Percentiles rank a stretch among this genome's conserved stretches.
phyloP scores from a whole-genome alignment of 2,329 filamentous ascomycete species.

The Ascosphaera pollenicola region DNA sequence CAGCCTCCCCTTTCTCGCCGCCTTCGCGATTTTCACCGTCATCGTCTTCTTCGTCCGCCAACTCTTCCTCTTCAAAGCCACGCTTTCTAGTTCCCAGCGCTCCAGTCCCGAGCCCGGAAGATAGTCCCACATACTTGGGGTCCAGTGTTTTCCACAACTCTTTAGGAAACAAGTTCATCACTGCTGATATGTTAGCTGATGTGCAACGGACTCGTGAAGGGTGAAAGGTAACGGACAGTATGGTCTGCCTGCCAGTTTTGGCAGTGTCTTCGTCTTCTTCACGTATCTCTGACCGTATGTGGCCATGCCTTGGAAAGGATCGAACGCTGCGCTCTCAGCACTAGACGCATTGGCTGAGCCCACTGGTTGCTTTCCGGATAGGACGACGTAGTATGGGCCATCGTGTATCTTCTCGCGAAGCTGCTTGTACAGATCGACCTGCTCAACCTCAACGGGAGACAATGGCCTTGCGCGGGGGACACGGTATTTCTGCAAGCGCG shows the following conservation, averaged over 20 bases:
- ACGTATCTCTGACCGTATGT: slow-evolving; percentile 37
- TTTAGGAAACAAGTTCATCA: slow-evolving; percentile 34
- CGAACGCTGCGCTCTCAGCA: slow-evolving; percentile 23
- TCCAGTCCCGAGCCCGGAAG: slow-evolving; percentile 10
- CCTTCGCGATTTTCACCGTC: slow-evolving; percentile 12
- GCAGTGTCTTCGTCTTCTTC: slow-evolving; percentile 32
- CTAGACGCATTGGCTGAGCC: slow-evolving; percentile 11
- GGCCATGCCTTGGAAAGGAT: slow-evolving; percentile 39
- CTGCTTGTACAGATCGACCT: slow-evolving; percentile 27
- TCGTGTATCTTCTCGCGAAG: slow-evolving; percentile 34
- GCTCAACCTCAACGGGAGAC: slow-evolving; percentile 21
- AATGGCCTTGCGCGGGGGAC: slow-evolving; percentile 14
- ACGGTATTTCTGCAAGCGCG: slow-evolving; percentile 14
- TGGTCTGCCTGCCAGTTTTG: slow-evolving; percentile 29
- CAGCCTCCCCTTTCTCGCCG: slow-evolving; percentile 20
- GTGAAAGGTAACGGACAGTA: slow-evolving; percentile 25
- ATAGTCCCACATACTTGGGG: slow-evolving; percentile 14
- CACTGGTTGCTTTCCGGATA: slow-evolving; percentile 25
- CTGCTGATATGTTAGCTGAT: slow-evolving; percentile 12
- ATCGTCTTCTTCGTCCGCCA: slow-evolving; percentile 11
- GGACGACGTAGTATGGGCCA: slow-evolving; percentile 35
- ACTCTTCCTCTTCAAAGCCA: slow-evolving; percentile 25
- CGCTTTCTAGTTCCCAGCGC: slow-evolving; percentile 13
- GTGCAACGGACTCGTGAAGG: neutral
- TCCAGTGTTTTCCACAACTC: slow-evolving; percentile 35